Base-by-base conservation (phyloP, 805 yeast species). In the Candida insectalens region DNA sequence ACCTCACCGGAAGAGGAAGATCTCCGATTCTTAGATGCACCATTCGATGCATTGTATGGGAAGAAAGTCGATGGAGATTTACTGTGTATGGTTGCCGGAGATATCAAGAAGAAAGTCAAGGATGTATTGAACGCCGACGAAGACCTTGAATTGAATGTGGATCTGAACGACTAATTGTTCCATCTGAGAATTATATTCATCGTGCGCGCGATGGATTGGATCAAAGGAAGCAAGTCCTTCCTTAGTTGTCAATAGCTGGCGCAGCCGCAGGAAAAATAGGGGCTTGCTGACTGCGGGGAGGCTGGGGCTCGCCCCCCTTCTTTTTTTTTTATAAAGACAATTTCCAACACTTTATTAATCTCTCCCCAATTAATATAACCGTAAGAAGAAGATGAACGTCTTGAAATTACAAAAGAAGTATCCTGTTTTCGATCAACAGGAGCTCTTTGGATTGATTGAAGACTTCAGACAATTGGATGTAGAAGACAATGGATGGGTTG, bases 401-500 rank as follows among this genome's bases (percentile, higher is more conserved):
- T 13, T 31, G 13, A 14, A 21, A 16, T 14, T 33, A n/a, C 54
- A 78, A 77, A 84, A 75, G 63, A 89, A 84, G 63, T 88, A 74
- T 59, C 96, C 98, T 3, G 67, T 73, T 26, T 68, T 92, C 43
- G 71, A 77, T 23, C 97, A 92, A 57, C 83, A 83, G 44, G 96
- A 88, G 43, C 65, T 92, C 31, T 88, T 89, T 56, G 69, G 65
- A 25, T 71, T 92, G 37, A 83, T 89, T 49, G 96, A 89, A 38
- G 82, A 80, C 46, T 92, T 92, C 65, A 69, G 95, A 49, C 62
- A 65, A 39, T 80, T 92, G 45, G 99, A 92, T 49, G 46, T 78
- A 22, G 94, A 89, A 29, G 99, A 89, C 50, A 77, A 81, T 46
- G 99, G 99, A 8, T 87, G 87, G 74, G 87, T 80, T 27, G 96